Base-by-base conservation (phyloP, 2,329 filamentous ascomycete genomes). In the Hypoxylon sp. region DNA sequence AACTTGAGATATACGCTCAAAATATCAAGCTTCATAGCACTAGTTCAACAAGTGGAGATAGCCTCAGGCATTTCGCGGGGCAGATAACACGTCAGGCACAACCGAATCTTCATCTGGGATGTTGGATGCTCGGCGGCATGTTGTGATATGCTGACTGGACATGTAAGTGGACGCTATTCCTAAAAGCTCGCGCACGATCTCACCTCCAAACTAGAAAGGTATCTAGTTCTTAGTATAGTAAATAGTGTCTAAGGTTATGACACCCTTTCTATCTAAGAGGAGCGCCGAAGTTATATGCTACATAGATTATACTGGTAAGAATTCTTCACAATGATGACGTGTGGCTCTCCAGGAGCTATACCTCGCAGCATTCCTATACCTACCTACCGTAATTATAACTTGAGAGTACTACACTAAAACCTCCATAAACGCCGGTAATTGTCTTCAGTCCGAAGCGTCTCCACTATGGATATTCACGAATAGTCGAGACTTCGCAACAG, bases 261-360 rank as follows among this genome's bases (percentile, higher is more conserved):
- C 36, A 18, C 9, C 11, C 36, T 11, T 8, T 40, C 11, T n/a
- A n/a, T 20, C 36, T 40, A 40, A 40, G 8, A 40, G 7, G 36
- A 8, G 16, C 11, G 18, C 6, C 11, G 16, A 40, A 40, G 36
- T n/a, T 40, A n/a, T 40, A 40, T 40, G 36, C 18, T 40, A 16
- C 36, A 40, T 40, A 18, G 12, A 40, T 40, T 40, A 40, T n/a
- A n/a, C n/a, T n/a, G 36, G 36, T 40, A 40, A 40, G 36, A 40
- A 20, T 16, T 4, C 16, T 3, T 40, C 7, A 18, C 11, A 40
- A 7, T 20, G 20, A 40, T 18, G 16, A 8, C n/a, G 16, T 9
- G 36, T 16, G 36, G n/a, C n/a, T 9, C 0, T 16, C 36, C 18
- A 8, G 33, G 18, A 18, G 36, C 36, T 40, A 16, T 11, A 40